Base-by-base conservation (phyloP, 163 green algal species). In the Picocystis sp. region DNA sequence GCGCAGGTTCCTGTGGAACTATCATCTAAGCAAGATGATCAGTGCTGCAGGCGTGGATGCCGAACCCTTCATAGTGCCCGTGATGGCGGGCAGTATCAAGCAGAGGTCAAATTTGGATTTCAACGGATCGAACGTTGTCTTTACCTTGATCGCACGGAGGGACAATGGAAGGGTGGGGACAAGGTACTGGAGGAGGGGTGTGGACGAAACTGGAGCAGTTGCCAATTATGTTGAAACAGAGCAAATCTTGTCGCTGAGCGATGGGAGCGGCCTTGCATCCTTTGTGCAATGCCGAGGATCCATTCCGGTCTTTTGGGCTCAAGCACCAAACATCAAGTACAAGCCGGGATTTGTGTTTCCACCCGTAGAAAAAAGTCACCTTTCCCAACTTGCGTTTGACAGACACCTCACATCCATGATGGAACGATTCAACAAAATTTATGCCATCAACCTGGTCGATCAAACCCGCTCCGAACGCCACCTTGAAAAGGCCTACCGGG, bases 161-260 rank as follows among this genome's bases (percentile, higher is more conserved):
- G 22, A 56, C 0, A 48, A 62, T 3, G 62, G 68, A 34, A 64
- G 84, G 3, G 51, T 71, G 12, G 84, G 84, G 52, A 81, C 68
- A 2, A 72, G 84, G 2, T 81, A 93, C 60, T 94, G 84, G 84
- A 66, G 82, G 2, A 60, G 84, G 1, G 84, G 84, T 19, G 67
- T 67, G 1, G 83, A 93, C 64, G 55, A 49, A 10, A 23, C 69
- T 54, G 80, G 80, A 44, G 45, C 56, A 23, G 81, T 80, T 12
- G 82, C 83, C 50, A 94, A 94, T 74, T 88, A 83, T 65, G 84
- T 92, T 21, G 84, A 94, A 73, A 89, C 76, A 17, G 84, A 94
- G 76, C 79, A 93, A 71, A 38, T 93, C 22, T 33, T 92, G 52
- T 44, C 45, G 17, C 38, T 83, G 17, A 56, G 78, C 19, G 59